A percentile compares a stretch with the other conserved stretches of the same genome.
phyloP scores from a whole-genome alignment of 306 rosid species.

The Hippophae rhamnoides region DNA sequence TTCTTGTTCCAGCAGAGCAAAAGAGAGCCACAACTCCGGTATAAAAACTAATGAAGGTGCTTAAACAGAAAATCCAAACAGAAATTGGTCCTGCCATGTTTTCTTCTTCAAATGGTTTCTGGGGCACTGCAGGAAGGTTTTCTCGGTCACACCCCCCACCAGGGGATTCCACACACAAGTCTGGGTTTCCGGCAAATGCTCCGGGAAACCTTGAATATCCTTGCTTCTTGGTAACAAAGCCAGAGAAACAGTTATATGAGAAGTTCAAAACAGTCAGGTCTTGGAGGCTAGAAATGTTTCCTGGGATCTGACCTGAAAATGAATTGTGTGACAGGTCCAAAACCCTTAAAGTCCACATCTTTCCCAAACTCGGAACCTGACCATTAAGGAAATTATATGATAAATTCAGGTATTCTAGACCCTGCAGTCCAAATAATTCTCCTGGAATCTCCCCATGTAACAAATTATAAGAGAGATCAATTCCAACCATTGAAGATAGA shows the following conservation, averaged over 20 bases:
- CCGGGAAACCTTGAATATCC: slow-evolving; percentile 79
- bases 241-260: slow-evolving; percentile 82
- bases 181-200: slow-evolving; percentile 90
- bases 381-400: slow-evolving; percentile 77
- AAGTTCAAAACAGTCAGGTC: slow-evolving; percentile 55
- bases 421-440: slow-evolving; percentile 61
- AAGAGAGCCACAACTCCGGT: slow-evolving; percentile 57
- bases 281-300: slow-evolving; percentile 62
- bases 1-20: slow-evolving; percentile 78
- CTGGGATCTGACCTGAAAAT: slow-evolving; percentile 80
- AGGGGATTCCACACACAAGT: slow-evolving; percentile 71
- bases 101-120: slow-evolving; percentile 50
- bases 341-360: slow-evolving; percentile 64
- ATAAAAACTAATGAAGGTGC: slow-evolving; percentile 84
- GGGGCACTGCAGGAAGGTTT: slow-evolving; percentile 35
- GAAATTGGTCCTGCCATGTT: slow-evolving; percentile 64
- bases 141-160: slow-evolving; percentile 47
- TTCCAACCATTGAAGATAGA: slow-evolving; percentile 57
- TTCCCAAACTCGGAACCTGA: slow-evolving; percentile 58
- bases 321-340: slow-evolving; percentile 85
- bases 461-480: slow-evolving; percentile 69
- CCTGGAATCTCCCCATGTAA: slow-evolving; percentile 76
- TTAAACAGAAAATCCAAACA: slow-evolving; percentile 68
- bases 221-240: slow-evolving; percentile 59
- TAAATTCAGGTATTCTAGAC: slow-evolving; percentile 68